Base-by-base conservation (phyloP, 2,329 filamentous ascomycete genomes). In the Neopestalotiopsis sp. region DNA sequence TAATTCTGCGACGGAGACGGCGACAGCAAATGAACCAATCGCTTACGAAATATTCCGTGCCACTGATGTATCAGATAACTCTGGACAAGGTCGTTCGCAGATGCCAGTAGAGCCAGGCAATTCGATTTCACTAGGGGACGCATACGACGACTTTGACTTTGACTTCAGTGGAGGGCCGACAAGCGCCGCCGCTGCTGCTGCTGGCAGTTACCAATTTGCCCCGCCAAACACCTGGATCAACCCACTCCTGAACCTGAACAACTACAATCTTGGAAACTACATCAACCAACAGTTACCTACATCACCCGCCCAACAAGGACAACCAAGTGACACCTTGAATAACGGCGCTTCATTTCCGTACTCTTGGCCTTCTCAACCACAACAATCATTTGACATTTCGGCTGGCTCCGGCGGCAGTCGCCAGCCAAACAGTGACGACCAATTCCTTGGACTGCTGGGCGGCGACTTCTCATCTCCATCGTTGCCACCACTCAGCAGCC, bases 381-480 rank as follows among this genome's bases (percentile, higher is more conserved):
- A 38, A 38, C 30, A n/a, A 10, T 38, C 45, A 24, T 57, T 17
- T 53, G 45, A 17, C n/a, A 20, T 24, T 12, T 45, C 28, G 30
- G 62, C 63, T 13, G 40, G 42, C 13, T 20, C 56, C 17, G 34
- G 53, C 53, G 58, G 56, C 56, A 64, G n/a, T 40, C 38, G 17
- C 28, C 12, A 71, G 17, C 64, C 63, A 53, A 69, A 58, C 59
- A 70, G 61, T 49, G 75, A 77, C 71, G 74, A 77, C 59, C 65
- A 67, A 14, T 57, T 77, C 34, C 7, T 68, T 20, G 42, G 71
- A 24, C 66, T 78, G 28, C 73, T 70, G 56, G 71, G 68, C 17
- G 70, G 70, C 40, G 69, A 76, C 58, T 78, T 79, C 61, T 74
- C 76, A n/a, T 78, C 76, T 24, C 75, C 76, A 9, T 78, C 76